phyloP scores from a whole-genome alignment of 2,329 filamentous ascomycete species.

The Zarea fungicola region DNA sequence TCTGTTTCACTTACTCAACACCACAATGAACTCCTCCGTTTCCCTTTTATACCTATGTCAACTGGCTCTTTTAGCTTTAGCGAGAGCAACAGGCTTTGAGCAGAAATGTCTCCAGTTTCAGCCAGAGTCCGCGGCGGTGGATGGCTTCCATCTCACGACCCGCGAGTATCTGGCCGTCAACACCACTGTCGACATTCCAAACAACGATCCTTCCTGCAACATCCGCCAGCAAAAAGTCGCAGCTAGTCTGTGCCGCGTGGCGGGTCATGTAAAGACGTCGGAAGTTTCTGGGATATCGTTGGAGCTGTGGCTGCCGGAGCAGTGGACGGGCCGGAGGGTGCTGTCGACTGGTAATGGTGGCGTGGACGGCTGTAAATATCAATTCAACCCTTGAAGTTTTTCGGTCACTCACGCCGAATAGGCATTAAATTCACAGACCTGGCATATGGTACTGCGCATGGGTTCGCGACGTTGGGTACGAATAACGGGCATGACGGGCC shows the following conservation, averaged over 20 bases:
- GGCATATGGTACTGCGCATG: slow-evolving; percentile 36
- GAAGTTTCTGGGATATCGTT: slow-evolving; percentile 38
- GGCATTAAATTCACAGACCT: slow-evolving; percentile 42
- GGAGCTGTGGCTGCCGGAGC: slow-evolving; percentile 43
- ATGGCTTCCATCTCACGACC: neutral
- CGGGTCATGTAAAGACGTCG: slow-evolving; percentile 23
- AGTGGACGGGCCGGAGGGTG: slow-evolving; percentile 39
- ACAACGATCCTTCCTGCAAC: slow-evolving; percentile 34
- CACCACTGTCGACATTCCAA: slow-evolving; percentile 25
- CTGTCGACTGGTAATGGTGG: slow-evolving; percentile 45
- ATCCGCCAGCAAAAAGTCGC: slow-evolving; percentile 17
- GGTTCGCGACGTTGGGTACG: slow-evolving; percentile 43
- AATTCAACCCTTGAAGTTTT: slow-evolving; percentile 5
- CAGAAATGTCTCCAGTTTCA: neutral
- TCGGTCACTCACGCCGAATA: slow-evolving; percentile 4
- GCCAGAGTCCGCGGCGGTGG: neutral
- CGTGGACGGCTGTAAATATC: slow-evolving; percentile 41
- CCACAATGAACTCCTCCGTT: too few species aligned
- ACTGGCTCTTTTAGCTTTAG: neutral
- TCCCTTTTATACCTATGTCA: neutral
- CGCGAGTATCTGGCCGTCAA: slow-evolving; percentile 12
- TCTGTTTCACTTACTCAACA: too few species aligned
- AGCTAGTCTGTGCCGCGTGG: slow-evolving; percentile 18
- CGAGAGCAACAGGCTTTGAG: neutral
- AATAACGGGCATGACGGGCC: slow-evolving; percentile 49